A percentile compares a stretch with the other conserved stretches of the same genome.
Evolutionary conservation across 306 rosid species (phyloP).

Genomic region (Prunus armeniaca): DNA sequence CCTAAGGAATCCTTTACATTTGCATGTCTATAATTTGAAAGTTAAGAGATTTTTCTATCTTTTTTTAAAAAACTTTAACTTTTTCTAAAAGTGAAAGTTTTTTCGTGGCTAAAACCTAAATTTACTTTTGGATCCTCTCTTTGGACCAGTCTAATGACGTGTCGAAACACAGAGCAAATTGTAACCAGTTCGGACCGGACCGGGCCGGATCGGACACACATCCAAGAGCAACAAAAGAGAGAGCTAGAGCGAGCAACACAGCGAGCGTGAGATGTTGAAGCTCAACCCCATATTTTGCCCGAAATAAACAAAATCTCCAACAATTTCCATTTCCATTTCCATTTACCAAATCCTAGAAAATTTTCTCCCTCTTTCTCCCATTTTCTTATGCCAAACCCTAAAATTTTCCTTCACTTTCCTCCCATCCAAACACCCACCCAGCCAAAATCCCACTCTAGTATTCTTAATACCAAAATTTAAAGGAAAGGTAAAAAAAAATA

Average conservation of each 20-base stretch:
- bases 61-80: too few relatives aligned
- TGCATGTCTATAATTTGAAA: too few relatives aligned
- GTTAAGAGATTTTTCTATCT: too few relatives aligned
- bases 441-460: neutral
- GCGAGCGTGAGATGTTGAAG: neutral
- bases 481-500: neutral
- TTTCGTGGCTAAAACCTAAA: too few relatives aligned
- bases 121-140: too few relatives aligned
- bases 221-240: neutral
- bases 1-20: too few relatives aligned
- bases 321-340: neutral
- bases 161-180: neutral
- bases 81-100: too few relatives aligned
- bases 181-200: neutral
- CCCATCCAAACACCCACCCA: conserved; percentile 8
- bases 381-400: neutral
- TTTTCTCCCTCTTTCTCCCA: neutral
- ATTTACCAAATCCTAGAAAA: neutral
- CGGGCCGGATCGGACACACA: neutral
- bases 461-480: neutral
- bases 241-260: neutral
- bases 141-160: neutral
- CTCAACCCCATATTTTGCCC: neutral
- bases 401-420: conserved; percentile 10
- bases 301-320: neutral